Evolutionary conservation across 306 rosid genomes (phyloP).

Genomic region (Vigna mungo): DNA sequence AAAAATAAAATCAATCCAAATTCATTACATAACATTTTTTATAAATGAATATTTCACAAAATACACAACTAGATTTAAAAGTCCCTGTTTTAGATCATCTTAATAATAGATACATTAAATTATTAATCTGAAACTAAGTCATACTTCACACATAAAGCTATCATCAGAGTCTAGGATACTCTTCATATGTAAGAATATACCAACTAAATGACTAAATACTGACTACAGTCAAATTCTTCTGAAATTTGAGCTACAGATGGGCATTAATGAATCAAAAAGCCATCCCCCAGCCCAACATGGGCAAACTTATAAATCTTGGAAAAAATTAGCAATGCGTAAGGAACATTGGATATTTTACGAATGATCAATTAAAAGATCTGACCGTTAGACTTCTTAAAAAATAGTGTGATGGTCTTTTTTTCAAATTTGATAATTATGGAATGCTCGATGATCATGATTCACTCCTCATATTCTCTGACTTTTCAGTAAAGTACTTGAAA

Average conservation of each 20-base stretch:
- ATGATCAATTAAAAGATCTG: neutral
- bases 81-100: slow-evolving; percentile 9
- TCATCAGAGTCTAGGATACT: slow-evolving; percentile 12
- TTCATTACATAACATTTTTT: neutral
- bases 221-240: slow-evolving; percentile 22
- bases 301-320: too few relatives aligned
- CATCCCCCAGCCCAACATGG: too few relatives aligned
- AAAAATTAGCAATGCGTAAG: too few relatives aligned
- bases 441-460: too few relatives aligned
- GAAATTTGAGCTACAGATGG: slow-evolving; percentile 17
- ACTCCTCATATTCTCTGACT: too few relatives aligned
- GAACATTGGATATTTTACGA: too few relatives aligned
- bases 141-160: slow-evolving; percentile 3
- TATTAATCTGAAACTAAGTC: slow-evolving; percentile 23
- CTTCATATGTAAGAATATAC: slow-evolving; percentile 11
- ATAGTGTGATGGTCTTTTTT: neutral
- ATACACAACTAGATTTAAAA: slow-evolving; percentile 21
- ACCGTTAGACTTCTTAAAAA: neutral
- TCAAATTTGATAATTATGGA: too few relatives aligned
- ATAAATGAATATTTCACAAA: slow-evolving; percentile 16
- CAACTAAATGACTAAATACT: neutral
- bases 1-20: neutral
- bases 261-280: neutral
- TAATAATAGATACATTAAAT: neutral
- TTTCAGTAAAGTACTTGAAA: neutral